Evolutionary conservation across 1,284 basidiomycete genomes (phyloP), one percentile per base, ranked within the genome.

Genomic region (Cutaneotrichosporon spelunceum): DNA sequence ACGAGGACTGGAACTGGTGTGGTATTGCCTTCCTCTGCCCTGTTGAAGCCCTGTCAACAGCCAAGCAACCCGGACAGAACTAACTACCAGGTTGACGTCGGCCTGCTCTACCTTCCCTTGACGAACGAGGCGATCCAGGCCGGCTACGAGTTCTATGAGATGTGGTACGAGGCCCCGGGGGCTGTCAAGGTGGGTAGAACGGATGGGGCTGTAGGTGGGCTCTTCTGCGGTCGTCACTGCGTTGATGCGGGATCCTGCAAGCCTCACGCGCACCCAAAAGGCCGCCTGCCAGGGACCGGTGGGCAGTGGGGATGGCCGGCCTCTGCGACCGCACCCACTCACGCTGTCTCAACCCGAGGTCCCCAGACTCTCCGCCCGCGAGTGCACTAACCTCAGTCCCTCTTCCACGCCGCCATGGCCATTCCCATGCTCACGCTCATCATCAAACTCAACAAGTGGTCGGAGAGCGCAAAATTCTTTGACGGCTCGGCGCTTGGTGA

Each of bases 381-480:
- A 10, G 30, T 7, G 39, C n/a, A 53, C 39, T 44, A 56, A 57
- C 21, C 7, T 16, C 68, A 92, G 91, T 89, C 89, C 0, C 81
- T 93, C 55, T 82, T 94, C 66, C 91, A 94, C 77, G 88, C 84
- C 42, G 86, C 93, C 75, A 83, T 91, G 61, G 87, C 84, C 19
- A 81, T 92, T 9, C 89, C 90, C 19, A 75, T 94, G 49, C 68
- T 88, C 29, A 87, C 87, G 4, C 81, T 92, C 59, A 71, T 91
- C 16, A 82, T 85, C 59, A 94, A 94, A 78, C 81, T 94, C 63
- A 83, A 89, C 78, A 84, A 82, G 66, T 94, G 91, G 90, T 87
- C 87, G 75, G 91, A 94, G 71, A 90, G 88, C 69, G 92, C 92
- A 16, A 84, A 93, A 80, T 92, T 90, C 81, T 95, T 95, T 75